Evolutionary conservation across 257 asterid genomes (phyloP).

Genomic region (Plantago major): DNA sequence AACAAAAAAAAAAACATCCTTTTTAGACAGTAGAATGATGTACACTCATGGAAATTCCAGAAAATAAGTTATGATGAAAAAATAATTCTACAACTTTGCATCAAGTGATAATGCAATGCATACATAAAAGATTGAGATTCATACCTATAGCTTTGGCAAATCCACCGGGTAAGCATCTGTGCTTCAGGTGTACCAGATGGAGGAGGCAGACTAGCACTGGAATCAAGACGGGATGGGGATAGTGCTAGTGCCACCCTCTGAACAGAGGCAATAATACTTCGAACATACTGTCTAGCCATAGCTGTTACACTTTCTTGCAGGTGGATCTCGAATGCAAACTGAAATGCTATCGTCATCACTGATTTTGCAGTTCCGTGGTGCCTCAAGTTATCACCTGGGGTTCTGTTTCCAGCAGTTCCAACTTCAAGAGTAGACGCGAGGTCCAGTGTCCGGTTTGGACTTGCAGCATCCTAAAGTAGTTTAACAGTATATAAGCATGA

Average conservation of each 20-base stretch:
- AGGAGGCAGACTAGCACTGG: slow-evolving; percentile 45
- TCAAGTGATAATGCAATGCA: not conserved
- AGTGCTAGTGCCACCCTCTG: slow-evolving; percentile 93
- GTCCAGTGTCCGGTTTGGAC: slow-evolving; percentile 87
- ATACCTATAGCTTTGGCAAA: slow-evolving; percentile 91
- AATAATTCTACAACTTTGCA: too few species aligned
- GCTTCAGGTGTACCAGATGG: slow-evolving; percentile 90
- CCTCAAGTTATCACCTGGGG: slow-evolving; percentile 37
- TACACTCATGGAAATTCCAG: too few species aligned
- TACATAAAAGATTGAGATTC: not conserved
- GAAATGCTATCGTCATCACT: slow-evolving; percentile 95
- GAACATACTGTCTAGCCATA: slow-evolving; percentile 93
- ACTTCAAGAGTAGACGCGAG: slow-evolving; percentile 92
- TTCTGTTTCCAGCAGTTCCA: slow-evolving; percentile 51
- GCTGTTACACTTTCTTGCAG: slow-evolving; percentile 79
- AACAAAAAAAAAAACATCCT: not conserved
- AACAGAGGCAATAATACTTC: slow-evolving; percentile 87
- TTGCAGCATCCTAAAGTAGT: slow-evolving; percentile 54
- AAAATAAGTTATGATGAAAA: too few species aligned
- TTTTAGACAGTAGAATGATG: not conserved
- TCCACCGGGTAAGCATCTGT: slow-evolving; percentile 79
- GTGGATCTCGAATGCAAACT: slow-evolving; percentile 82
- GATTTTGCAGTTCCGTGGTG: slow-evolving; percentile 51
- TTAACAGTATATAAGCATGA: slow-evolving; percentile 6
- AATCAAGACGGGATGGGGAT: slow-evolving; percentile 61